These are phyloP conservation scores for Podaxis sp. DNA, from an alignment of 768 basidiomycete genomes.

Conservation along the genomic window DNA sequence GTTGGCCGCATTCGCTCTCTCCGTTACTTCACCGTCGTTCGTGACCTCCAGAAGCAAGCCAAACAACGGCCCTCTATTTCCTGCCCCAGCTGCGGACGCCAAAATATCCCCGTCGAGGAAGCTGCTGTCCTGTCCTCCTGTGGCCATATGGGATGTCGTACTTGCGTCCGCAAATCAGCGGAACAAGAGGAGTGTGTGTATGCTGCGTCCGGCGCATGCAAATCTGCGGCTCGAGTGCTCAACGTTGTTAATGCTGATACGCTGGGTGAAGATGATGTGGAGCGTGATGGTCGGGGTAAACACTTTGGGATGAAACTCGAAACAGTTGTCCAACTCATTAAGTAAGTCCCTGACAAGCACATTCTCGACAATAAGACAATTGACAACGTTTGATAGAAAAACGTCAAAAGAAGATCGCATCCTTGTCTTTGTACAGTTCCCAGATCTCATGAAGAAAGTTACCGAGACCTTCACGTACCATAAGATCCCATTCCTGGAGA, in stretches of 20 bases:
- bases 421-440: slow-evolving; percentile 95
- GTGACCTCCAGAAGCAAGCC: slow-evolving; percentile 79
- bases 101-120: slow-evolving; percentile 59
- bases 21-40: slow-evolving; percentile 90
- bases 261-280: slow-evolving; percentile 77
- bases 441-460: slow-evolving; percentile 89
- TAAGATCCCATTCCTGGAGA: slow-evolving; percentile 75
- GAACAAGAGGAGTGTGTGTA: slow-evolving; percentile 82
- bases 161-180: slow-evolving; percentile 72
- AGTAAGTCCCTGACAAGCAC: slow-evolving; percentile 42
- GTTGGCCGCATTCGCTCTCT: slow-evolving; percentile 87
- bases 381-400: slow-evolving; percentile 41
- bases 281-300: slow-evolving; percentile 67
- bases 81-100: slow-evolving; percentile 62
- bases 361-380: slow-evolving; percentile 6
- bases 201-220: slow-evolving; percentile 65
- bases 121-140: slow-evolving; percentile 89
- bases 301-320: slow-evolving; percentile 86
- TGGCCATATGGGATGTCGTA: slow-evolving; percentile 82
- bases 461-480: slow-evolving; percentile 75
- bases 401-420: slow-evolving; percentile 79
- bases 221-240: slow-evolving; percentile 75
- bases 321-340: slow-evolving; percentile 71
- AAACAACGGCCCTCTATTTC: slow-evolving; percentile 56
- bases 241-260: slow-evolving; percentile 83